Evolutionary conservation across 1,284 basidiomycete species (phyloP), one percentile per base, ranked within the genome.

Genomic region (Cystobasidium pallidum): DNA sequence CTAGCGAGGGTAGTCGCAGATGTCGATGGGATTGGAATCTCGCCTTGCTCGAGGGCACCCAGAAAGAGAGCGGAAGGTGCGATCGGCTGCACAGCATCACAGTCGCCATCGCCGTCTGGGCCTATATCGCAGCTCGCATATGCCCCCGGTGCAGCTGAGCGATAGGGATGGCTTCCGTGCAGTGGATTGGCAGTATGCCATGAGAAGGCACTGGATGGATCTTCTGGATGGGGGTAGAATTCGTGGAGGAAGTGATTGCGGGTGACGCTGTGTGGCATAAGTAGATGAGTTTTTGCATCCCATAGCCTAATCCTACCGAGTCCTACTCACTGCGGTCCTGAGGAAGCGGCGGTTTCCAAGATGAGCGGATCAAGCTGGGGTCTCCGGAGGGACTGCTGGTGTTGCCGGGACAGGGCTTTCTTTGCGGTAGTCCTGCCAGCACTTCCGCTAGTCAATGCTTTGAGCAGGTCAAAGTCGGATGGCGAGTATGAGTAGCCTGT

Each of bases 191-290:
- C 52, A 26, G 59, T 32, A 34, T 63, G 59, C 36, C 59, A 49
- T 26, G 68, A 71, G 64, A 72, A 72, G 11, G 70, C 41, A 21
- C 32, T 43, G 26, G 51, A 39, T 39, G 70, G 70, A 51, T 72
- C 76, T 62, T 76, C 75, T 13, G 65, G 47, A 21, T 75, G 75
- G 1, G 76, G 78, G 43, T 71, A 75, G 74, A 75, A 78, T 64
- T 77, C 75, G 72, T 80, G 79, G 17, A 79, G 71, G 71, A 75
- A 79, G 75, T 80, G 79, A 43, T 78, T 78, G 15, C 79, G 73
- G 21, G 79, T 80, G 24, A 77, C 63, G 41, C 78, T 78, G 75
- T 19, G 47, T 24, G 0, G 17, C 15, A 4, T 41, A 24, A 39
- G n/a, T 28, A 10, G n/a, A n/a, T 28, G 28, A 1, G 8, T 63